Evolutionary conservation across 768 basidiomycete genomes (phyloP).

Genomic region (Naganishia friedmannii): DNA sequence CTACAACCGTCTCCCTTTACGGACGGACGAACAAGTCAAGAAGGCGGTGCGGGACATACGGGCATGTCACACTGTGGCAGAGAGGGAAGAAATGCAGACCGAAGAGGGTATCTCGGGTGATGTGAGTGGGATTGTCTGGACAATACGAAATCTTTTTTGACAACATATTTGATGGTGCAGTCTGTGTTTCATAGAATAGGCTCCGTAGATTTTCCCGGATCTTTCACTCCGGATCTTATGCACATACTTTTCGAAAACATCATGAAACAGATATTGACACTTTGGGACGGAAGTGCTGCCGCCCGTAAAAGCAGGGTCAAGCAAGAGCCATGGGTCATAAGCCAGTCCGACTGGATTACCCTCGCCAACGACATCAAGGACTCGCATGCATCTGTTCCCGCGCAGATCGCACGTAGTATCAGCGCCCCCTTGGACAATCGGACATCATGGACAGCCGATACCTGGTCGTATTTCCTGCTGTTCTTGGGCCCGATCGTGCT

Average conservation of each 20-base stretch:
- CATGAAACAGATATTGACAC: background rate
- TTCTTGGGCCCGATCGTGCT: background rate
- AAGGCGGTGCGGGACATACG: no score
- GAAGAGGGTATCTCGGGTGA: background rate
- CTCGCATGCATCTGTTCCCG: background rate
- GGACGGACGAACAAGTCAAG: no score
- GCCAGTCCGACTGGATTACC: background rate
- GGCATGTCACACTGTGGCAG: no score
- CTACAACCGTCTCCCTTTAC: no score
- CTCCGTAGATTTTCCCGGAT: background rate
- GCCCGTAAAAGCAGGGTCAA: background rate
- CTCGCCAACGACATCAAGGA: background rate
- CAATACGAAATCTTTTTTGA: background rate
- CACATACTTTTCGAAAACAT: conserved; percentile 10
- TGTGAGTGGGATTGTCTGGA: background rate
- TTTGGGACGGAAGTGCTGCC: background rate
- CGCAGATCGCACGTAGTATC: background rate
- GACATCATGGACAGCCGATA: background rate
- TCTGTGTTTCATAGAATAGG: background rate
- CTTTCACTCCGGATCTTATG: background rate
- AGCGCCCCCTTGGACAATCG: background rate
- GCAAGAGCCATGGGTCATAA: background rate
- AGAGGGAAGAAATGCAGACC: no score
- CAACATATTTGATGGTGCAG: no score
- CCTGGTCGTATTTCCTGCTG: background rate